These are phyloP conservation scores for Candida vaughaniae DNA, from an alignment of 805 yeast genomes.

Conservation along the genomic window DNA sequence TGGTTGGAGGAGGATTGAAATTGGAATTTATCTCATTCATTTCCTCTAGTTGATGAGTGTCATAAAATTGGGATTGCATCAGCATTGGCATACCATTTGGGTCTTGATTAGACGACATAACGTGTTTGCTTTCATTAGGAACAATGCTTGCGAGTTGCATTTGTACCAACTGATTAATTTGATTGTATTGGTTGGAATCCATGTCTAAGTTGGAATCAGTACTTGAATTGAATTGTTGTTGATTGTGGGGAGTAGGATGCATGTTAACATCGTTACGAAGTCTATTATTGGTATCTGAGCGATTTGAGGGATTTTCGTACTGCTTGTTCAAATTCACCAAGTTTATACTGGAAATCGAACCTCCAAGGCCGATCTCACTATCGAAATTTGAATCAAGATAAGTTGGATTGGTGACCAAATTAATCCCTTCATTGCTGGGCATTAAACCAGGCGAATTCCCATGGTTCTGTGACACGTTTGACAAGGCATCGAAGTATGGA, in stretches of 20 bases:
- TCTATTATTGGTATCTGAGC: no score
- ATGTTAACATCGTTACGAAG: no score
- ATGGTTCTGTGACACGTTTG: slow-evolving; percentile 13
- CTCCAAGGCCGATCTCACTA: slow-evolving; percentile 38
- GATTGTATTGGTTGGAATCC: slow-evolving; percentile 8
- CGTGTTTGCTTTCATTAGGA: not conserved
- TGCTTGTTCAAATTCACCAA: slow-evolving; percentile 16
- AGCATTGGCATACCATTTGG: not conserved
- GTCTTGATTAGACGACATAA: not conserved
- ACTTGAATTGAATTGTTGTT: slow-evolving; percentile 2
- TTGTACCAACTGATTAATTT: slow-evolving; percentile 6
- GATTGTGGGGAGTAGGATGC: slow-evolving; percentile 1
- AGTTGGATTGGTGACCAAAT: not conserved
- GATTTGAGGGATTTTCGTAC: not conserved
- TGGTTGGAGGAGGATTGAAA: slow-evolving; percentile 13
- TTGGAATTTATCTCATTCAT: slow-evolving; percentile 10
- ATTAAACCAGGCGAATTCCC: slow-evolving; percentile 4
- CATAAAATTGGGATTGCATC: slow-evolving; percentile 4
- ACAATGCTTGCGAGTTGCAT: slow-evolving; percentile 6
- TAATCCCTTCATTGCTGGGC: slow-evolving; percentile 11
- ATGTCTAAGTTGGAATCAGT: slow-evolving; percentile 4
- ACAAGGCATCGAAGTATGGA: slow-evolving; percentile 37
- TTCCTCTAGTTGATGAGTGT: slow-evolving; percentile 15
- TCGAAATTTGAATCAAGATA: slow-evolving; percentile 22
- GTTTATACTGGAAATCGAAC: slow-evolving; percentile 36